These are phyloP conservation scores for Phytopythium cucurbitacearum DNA, from an alignment of 352 stramenopile species.

Conservation along the genomic window DNA sequence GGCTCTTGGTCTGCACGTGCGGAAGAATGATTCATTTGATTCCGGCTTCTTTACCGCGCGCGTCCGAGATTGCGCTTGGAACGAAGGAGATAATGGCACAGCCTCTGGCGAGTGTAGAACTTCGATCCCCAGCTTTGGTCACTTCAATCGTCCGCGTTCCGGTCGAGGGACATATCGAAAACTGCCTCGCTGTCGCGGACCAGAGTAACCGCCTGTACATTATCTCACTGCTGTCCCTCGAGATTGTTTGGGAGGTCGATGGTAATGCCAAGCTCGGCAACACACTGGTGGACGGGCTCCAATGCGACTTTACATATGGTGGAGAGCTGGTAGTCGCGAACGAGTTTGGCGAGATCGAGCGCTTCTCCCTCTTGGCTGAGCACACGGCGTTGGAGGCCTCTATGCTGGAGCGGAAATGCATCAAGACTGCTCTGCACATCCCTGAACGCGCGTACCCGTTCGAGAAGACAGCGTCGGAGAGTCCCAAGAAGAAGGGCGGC, in stretches of 20 bases:
- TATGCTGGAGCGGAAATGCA: constrained; percentile 45
- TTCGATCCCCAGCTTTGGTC: constrained; percentile 33
- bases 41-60: constrained; percentile 38
- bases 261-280: constrained; percentile 23
- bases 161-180: constrained; percentile 47
- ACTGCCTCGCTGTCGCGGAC: constrained; percentile 61
- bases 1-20: constrained; percentile 58
- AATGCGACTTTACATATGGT: constrained; percentile 36
- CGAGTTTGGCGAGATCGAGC: constrained; percentile 59
- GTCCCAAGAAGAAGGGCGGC: constrained; percentile 52
- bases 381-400: constrained; percentile 46
- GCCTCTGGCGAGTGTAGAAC: constrained; percentile 45
- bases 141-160: constrained; percentile 54
- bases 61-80: constrained; percentile 53
- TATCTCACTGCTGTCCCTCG: constrained; percentile 49
- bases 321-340: constrained; percentile 61
- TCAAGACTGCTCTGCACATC: constrained; percentile 43
- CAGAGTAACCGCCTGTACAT: constrained; percentile 66
- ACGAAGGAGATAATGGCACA: constrained; percentile 39
- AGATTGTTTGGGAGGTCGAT: constrained; percentile 46
- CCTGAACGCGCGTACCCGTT: constrained; percentile 32
- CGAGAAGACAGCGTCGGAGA: constrained; percentile 17
- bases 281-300: constrained; percentile 35
- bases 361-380: constrained; percentile 57
- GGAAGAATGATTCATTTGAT: constrained; percentile 54